Conservation (phyloP, 163 green algal species). For the Prototheca wickerhamii region DNA sequence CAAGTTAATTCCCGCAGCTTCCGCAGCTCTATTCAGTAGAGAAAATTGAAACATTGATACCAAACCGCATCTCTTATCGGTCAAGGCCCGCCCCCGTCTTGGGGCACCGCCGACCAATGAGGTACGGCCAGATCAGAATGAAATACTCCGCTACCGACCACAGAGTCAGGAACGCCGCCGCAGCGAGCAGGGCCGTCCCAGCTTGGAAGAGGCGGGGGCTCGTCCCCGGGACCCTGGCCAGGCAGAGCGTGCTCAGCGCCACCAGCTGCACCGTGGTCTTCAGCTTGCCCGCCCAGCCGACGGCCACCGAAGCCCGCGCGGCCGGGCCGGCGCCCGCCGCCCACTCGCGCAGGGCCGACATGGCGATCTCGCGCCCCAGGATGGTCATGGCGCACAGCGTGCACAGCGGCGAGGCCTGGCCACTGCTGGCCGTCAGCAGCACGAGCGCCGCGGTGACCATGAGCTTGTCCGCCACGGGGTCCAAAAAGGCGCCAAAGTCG, state of each 20-base stretch:
- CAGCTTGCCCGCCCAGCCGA: conserved; percentile 50
- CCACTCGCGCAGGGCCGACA: conserved; percentile 90
- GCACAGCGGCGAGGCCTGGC: conserved; percentile 56
- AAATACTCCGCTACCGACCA: conserved; percentile 26
- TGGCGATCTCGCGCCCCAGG: conserved; percentile 89
- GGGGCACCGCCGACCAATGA: neutral
- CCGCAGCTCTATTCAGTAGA: no score
- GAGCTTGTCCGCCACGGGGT: conserved; percentile 98
- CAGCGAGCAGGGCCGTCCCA: conserved; percentile 18
- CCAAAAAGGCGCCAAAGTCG: conserved; percentile 93
- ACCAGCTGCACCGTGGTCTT: conserved; percentile 66
- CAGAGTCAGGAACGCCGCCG: conserved; percentile 26
- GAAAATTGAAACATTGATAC: neutral
- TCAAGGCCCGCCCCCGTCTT: neutral
- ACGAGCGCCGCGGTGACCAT: conserved; percentile 86
- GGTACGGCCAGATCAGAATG: conserved; percentile 22
- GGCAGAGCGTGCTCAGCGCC: conserved; percentile 43
- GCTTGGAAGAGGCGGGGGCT: neutral
- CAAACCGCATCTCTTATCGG: neutral
- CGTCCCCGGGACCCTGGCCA: neutral
- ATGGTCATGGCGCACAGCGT: conserved; percentile 34
- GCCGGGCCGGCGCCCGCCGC: conserved; percentile 61
- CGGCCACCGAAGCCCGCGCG: conserved; percentile 49
- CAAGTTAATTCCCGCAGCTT: no score
- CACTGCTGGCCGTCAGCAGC: conserved; percentile 51